Evolutionary conservation across 1,284 basidiomycete species (phyloP).

Genomic region (Sporisorium iseilematis-ciliati): DNA sequence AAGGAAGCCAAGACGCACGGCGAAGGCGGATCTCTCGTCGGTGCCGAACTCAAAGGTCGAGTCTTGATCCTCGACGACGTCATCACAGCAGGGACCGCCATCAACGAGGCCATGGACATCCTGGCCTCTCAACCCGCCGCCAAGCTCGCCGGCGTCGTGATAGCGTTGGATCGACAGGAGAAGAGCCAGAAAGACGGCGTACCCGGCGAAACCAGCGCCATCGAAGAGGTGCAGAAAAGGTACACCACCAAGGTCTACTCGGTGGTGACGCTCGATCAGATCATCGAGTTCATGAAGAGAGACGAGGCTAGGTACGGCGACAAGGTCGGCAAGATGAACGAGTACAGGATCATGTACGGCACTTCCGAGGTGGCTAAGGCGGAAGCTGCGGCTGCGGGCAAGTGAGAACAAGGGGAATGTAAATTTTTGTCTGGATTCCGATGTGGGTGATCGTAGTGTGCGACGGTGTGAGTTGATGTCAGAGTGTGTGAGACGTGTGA

Average conservation of each 20-base stretch:
- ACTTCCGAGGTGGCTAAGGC: slow-evolving; percentile 63
- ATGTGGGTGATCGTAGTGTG: too few species aligned
- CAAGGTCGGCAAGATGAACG: slow-evolving; percentile 81
- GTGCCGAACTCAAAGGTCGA: slow-evolving; percentile 80
- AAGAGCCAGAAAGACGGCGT: slow-evolving; percentile 75
- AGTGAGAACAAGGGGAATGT: background rate
- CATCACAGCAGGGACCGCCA: slow-evolving; percentile 83
- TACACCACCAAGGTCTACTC: slow-evolving; percentile 80
- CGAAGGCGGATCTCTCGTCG: slow-evolving; percentile 94
- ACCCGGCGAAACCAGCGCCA: slow-evolving; percentile 48
- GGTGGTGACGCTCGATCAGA: slow-evolving; percentile 83
- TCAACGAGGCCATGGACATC: slow-evolving; percentile 67
- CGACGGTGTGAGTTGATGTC: too few species aligned
- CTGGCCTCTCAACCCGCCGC: slow-evolving; percentile 55
- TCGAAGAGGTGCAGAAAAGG: slow-evolving; percentile 82
- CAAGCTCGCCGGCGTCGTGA: slow-evolving; percentile 84
- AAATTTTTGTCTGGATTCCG: background rate
- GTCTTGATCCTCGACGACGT: slow-evolving; percentile 92
- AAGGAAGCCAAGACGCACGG: slow-evolving; percentile 97
- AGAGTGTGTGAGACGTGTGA: too few species aligned
- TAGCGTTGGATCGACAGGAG: slow-evolving; percentile 91
- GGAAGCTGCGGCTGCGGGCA: slow-evolving; percentile 15
- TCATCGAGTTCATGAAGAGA: slow-evolving; percentile 84
- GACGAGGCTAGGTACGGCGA: slow-evolving; percentile 74
- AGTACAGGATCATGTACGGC: slow-evolving; percentile 85